Conservation (phyloP, 306 rosid genomes). For the Quercus berberidifolia region DNA sequence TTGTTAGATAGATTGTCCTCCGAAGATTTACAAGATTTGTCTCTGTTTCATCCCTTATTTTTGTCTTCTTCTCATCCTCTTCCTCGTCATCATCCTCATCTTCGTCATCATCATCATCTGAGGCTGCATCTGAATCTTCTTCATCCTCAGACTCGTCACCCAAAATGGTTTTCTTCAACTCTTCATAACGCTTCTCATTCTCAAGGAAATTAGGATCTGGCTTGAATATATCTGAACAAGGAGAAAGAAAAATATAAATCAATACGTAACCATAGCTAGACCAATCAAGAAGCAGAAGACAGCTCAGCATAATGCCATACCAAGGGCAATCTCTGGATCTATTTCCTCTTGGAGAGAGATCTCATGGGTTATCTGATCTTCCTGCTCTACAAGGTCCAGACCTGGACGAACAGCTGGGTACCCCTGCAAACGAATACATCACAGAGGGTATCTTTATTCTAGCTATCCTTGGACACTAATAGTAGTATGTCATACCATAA, state of each 20-base stretch:
- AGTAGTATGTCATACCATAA: background rate
- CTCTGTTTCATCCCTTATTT: conserved; percentile 85
- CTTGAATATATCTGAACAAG: conserved; percentile 69
- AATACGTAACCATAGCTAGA: conserved; percentile 1
- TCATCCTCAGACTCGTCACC: conserved; percentile 75
- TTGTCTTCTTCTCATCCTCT: conserved; percentile 65
- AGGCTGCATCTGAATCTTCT: conserved; percentile 59
- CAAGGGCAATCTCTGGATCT: conserved; percentile 46
- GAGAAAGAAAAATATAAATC: background rate
- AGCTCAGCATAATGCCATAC: conserved; percentile 23
- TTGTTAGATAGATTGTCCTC: conserved; percentile 80
- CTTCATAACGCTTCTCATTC: conserved; percentile 79
- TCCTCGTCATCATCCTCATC: conserved; percentile 50
- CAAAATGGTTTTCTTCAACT: conserved; percentile 62
- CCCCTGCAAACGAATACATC: conserved; percentile 34
- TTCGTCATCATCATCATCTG: conserved; percentile 27
- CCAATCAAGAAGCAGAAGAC: conserved; percentile 7
- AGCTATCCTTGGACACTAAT: background rate
- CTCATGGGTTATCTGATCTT: conserved; percentile 61
- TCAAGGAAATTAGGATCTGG: conserved; percentile 69
- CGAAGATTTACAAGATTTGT: conserved; percentile 88
- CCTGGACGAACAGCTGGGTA: conserved; percentile 64
- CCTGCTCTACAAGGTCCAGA: conserved; percentile 55
- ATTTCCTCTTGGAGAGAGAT: conserved; percentile 50
- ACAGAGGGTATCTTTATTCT: background rate